phyloP scores from a whole-genome alignment of 2,329 filamentous ascomycete species.

The Pseudogymnoascus sp. region DNA sequence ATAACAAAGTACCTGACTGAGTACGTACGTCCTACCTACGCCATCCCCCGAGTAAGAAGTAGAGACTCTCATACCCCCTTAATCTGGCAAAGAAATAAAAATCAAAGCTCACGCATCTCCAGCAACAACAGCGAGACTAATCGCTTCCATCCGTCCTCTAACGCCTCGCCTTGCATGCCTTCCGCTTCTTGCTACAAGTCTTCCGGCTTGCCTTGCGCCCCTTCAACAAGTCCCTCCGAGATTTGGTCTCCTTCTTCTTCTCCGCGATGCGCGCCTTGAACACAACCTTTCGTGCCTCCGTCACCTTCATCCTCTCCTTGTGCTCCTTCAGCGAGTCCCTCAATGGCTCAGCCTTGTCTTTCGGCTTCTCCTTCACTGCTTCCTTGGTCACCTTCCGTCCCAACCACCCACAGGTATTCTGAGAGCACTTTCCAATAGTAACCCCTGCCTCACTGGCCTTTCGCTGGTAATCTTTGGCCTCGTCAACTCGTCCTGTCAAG shows the following conservation, averaged over 20 bases:
- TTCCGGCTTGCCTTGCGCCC: background rate
- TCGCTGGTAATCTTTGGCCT: slow-evolving; percentile 37
- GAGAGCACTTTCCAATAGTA: background rate
- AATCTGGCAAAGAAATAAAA: slow-evolving; percentile 7
- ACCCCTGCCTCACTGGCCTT: slow-evolving; percentile 34
- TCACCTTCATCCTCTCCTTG: background rate
- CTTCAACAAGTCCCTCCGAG: background rate
- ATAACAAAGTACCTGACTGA: slow-evolving; percentile 8
- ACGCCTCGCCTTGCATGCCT: background rate
- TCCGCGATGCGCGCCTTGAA: background rate
- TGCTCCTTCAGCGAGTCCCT: background rate
- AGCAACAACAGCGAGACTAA: background rate
- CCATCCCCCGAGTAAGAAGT: background rate
- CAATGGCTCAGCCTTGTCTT: background rate
- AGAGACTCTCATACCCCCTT: background rate
- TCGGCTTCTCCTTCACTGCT: background rate
- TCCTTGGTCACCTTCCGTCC: background rate
- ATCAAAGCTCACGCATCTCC: background rate
- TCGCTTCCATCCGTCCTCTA: background rate
- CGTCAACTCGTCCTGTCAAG: slow-evolving; percentile 39
- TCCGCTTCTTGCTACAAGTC: background rate
- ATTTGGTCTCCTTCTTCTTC: background rate
- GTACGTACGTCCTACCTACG: slow-evolving; percentile 8
- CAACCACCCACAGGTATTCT: background rate
- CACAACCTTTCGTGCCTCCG: background rate